Conservation (phyloP, 2,329 filamentous ascomycete species). For the Neophaeococcomyces aloes region DNA sequence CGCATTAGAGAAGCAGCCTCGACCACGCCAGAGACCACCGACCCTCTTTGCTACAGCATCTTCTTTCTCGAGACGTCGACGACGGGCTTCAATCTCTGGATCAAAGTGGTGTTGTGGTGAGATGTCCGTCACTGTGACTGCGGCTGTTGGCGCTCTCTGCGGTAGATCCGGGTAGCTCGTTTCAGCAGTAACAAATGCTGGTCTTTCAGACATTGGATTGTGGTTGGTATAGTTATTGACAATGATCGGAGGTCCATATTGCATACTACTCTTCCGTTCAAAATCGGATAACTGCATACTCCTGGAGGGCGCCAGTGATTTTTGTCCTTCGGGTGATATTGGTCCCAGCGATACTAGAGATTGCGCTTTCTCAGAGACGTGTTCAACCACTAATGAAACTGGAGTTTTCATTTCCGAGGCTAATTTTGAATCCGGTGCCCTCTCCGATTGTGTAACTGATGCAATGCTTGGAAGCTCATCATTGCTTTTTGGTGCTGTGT, state of each 20-base stretch:
- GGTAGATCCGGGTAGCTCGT: slow-evolving; percentile 23
- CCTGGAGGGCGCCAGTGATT: slow-evolving; percentile 52
- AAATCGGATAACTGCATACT: slow-evolving; percentile 52
- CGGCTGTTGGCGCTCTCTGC: slow-evolving; percentile 21
- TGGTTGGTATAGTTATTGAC: slow-evolving; percentile 1
- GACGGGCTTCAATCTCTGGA: slow-evolving; percentile 39
- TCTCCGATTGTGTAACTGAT: slow-evolving; percentile 7
- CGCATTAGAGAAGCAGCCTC: slow-evolving; percentile 51
- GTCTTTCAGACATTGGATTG: background rate
- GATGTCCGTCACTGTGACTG: slow-evolving; percentile 21
- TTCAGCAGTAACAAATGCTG: slow-evolving; percentile 7
- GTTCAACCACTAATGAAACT: background rate
- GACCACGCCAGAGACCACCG: slow-evolving; percentile 55
- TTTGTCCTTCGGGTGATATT: slow-evolving; percentile 51
- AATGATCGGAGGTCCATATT: background rate
- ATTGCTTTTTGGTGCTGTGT: background rate
- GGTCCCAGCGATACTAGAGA: slow-evolving; percentile 45
- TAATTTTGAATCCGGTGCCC: slow-evolving; percentile 5
- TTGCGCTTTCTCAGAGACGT: slow-evolving; percentile 4
- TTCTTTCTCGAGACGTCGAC: slow-evolving; percentile 55
- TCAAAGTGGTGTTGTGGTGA: slow-evolving; percentile 20
- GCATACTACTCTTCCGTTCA: slow-evolving; percentile 29
- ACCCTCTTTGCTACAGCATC: slow-evolving; percentile 48
- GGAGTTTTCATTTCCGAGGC: background rate
- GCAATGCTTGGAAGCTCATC: slow-evolving; percentile 11